Conservation (phyloP, 108 stramenopile genomes). For the Skeletonema costatum region DNA sequence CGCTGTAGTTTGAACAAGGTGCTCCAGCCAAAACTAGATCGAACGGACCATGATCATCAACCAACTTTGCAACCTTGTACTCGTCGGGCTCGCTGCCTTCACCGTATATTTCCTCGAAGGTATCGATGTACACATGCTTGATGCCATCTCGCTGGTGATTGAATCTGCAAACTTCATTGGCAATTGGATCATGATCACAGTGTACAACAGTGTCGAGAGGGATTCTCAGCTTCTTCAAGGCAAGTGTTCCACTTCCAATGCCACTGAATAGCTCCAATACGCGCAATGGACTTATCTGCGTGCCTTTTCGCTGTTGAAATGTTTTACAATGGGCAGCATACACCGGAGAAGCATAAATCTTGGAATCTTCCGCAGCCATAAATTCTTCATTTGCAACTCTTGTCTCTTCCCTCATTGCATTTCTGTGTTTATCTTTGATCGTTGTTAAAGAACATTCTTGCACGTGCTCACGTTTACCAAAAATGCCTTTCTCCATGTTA, state of each 20-base stretch:
- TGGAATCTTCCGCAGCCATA: constrained; percentile 4
- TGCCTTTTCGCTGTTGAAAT: constrained; percentile 8
- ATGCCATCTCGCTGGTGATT: constrained; percentile 32
- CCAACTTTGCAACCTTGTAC: constrained; percentile 3
- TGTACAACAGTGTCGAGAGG: constrained; percentile 27
- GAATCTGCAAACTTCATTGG: constrained; percentile 17
- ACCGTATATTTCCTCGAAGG: constrained; percentile 40
- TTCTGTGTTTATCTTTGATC: too few species aligned
- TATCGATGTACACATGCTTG: constrained; percentile 19
- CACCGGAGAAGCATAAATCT: neutral
- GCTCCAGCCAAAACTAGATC: constrained; percentile 37
- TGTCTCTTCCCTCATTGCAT: too few species aligned
- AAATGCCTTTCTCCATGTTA: too few species aligned
- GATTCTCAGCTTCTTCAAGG: constrained; percentile 28
- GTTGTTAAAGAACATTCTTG: too few species aligned
- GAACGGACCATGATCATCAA: constrained; percentile 25
- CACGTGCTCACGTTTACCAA: too few species aligned
- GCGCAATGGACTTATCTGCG: neutral
- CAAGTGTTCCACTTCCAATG: constrained; percentile 37
- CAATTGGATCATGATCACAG: constrained; percentile 40
- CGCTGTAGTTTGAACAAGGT: constrained; percentile 29
- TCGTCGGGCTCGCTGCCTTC: neutral
- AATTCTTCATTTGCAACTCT: too few species aligned
- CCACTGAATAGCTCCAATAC: constrained; percentile 39
- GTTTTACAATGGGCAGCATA: constrained; percentile 7